Conservation (phyloP, 345 rosid genomes). For the Litchi chinensis region DNA sequence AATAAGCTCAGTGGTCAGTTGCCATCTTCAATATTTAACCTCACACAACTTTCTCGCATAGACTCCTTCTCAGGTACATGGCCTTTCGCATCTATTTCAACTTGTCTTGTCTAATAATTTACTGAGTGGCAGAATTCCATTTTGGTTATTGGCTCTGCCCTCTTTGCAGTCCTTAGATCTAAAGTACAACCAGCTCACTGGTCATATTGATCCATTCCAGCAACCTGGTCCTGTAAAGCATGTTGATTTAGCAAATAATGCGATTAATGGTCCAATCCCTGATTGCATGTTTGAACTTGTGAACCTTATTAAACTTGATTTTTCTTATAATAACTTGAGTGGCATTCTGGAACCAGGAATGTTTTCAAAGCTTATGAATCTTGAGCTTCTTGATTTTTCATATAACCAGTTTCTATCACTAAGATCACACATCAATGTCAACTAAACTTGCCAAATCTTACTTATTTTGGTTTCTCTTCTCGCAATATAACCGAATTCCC, state of each 20-base stretch:
- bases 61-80: no score
- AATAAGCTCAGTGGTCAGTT: neutral
- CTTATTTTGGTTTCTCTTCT: neutral
- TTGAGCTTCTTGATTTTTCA: neutral
- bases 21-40: no score
- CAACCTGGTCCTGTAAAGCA: neutral
- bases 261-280: neutral
- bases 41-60: no score
- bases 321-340: neutral
- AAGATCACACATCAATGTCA: neutral
- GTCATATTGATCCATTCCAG: neutral
- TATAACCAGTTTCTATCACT: neutral
- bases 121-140: slow-evolving; percentile 6
- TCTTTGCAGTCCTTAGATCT: neutral
- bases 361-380: neutral
- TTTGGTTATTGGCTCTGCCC: slow-evolving; percentile 15
- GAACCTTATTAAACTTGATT: neutral
- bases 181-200: neutral
- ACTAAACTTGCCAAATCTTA: neutral
- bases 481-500: neutral
- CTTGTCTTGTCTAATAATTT: neutral
- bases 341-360: neutral
- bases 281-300: neutral
- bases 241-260: neutral
- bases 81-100: neutral